Evolutionary conservation across 2,329 filamentous ascomycete genomes (phyloP).

Genomic region (Paecilomyces dactylethromorphus): DNA sequence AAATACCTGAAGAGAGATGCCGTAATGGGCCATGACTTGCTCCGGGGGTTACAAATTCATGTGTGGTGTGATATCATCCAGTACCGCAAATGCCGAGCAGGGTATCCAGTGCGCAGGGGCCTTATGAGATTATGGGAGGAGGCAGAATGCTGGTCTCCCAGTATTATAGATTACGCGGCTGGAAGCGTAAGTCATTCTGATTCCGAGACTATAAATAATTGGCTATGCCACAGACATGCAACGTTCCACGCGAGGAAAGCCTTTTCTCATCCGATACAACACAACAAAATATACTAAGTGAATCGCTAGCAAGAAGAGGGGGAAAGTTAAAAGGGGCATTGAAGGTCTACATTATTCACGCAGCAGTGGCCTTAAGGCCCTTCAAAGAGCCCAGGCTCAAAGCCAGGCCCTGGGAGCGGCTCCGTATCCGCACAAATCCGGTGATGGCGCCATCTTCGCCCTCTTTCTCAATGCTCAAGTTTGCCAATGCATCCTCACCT

Average conservation of each 20-base stretch:
- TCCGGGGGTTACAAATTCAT: too few species aligned
- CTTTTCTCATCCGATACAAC: constrained; percentile 22
- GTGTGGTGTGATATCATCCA: too few species aligned
- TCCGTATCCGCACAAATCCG: constrained; percentile 95
- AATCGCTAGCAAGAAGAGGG: constrained; percentile 19
- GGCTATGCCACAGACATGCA: constrained; percentile 1
- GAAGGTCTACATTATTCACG: constrained; percentile 25
- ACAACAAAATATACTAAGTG: constrained; percentile 14
- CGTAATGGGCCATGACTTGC: too few species aligned
- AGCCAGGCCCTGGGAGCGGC: constrained; percentile 89
- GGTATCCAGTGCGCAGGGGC: too few species aligned
- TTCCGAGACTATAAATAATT: not conserved
- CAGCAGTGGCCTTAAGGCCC: constrained; percentile 68
- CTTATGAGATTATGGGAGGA: not conserved
- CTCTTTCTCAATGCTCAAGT: constrained; percentile 96
- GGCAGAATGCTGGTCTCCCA: not conserved
- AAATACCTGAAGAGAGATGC: too few species aligned
- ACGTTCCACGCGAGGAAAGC: constrained; percentile 8
- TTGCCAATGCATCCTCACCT: constrained; percentile 98
- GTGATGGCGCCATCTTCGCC: constrained; percentile 92
- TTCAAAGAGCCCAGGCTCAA: constrained; percentile 91
- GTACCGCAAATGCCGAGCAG: not conserved
- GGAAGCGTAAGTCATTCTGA: not conserved
- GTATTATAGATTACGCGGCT: not conserved
- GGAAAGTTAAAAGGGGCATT: constrained; percentile 16